Evolutionary conservation across 1,284 basidiomycete genomes (phyloP).

Genomic region (Amylostereum chailletii): DNA sequence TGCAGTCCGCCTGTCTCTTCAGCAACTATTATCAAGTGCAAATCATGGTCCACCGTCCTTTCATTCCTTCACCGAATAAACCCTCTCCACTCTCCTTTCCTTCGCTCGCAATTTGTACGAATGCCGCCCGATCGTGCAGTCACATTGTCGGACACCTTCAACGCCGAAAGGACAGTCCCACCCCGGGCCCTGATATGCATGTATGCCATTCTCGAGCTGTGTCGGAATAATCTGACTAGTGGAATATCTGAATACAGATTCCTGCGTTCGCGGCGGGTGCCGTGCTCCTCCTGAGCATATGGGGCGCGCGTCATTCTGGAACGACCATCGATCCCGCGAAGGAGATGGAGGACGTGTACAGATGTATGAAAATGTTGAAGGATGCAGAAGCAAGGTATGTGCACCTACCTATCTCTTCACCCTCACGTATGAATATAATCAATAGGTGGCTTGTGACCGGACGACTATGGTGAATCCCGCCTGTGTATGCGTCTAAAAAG

Average conservation of each 20-base stretch:
- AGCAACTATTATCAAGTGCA: constrained; percentile 44
- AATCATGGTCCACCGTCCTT: constrained; percentile 51
- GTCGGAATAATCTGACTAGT: not conserved
- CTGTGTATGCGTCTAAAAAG: not conserved
- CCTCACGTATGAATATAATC: not conserved
- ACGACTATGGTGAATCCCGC: constrained; percentile 25
- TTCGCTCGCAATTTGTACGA: constrained; percentile 53
- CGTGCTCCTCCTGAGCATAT: constrained; percentile 66
- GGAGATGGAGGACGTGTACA: constrained; percentile 61
- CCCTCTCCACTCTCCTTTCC: constrained; percentile 34
- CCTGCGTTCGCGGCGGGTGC: constrained; percentile 54
- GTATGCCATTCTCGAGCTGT: not conserved
- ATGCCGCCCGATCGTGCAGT: constrained; percentile 46
- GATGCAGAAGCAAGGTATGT: constrained; percentile 39
- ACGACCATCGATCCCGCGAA: constrained; percentile 43
- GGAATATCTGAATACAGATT: constrained; percentile 16
- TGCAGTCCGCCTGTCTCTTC: constrained; percentile 46
- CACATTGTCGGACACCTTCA: constrained; percentile 39
- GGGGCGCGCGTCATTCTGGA: constrained; percentile 48
- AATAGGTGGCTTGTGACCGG: constrained; percentile 37
- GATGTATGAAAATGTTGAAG: constrained; percentile 53
- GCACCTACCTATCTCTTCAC: not conserved
- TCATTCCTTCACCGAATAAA: constrained; percentile 41
- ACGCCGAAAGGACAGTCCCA: constrained; percentile 9
- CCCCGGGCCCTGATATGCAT: not conserved